Evolutionary conservation across 1,139 yeast species (phyloP), one percentile per base, ranked within the genome.

Genomic region (Yarrowia galli): DNA sequence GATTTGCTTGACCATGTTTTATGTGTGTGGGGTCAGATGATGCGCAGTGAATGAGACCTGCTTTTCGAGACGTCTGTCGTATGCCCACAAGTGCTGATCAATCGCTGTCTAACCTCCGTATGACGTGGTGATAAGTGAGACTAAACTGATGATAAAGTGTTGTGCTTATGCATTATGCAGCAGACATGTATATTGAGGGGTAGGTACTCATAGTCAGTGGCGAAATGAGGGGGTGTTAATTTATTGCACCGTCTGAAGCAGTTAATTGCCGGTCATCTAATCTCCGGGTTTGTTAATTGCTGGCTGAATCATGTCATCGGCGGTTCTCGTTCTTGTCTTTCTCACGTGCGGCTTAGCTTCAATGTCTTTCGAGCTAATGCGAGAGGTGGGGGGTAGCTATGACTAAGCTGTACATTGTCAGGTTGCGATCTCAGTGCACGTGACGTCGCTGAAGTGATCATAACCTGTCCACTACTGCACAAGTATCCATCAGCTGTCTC

Each of bases 1-100:
- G 35, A 79, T 68, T 49, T 69, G 68, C 22, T 67, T 68, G 56
- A 61, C 66, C 51, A 72, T 64, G 35, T 16, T 9, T 10, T 23
- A 6, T 3, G 38, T 7, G 23, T 10, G 16, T 2, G 35, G 38
- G 2, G 56, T 49, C 10, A 16, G 42, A 16, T 18, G 25, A 3
- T 12, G 36, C 12, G 48, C 7, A 4, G 32, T 25, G 51, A 23
- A 3, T 6, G 7, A 9, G 22, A 13, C 3, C 45, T 40, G 15
- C 46, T 42, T 42, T 20, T 18, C 10, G 8, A 22, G 46, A 9
- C 8, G 46, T 18, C 46, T 42, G 15, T 20, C 12, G 43, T 1
- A 7, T 18, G 20, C 6, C 10, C 22, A 16, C 6, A 16, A 20
- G 46, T 20, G 43, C 20, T 40, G 43, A 40, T 40, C 43, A 16